phyloP scores from a whole-genome alignment of 1,284 basidiomycete species.

The Ganoderma boninense region DNA sequence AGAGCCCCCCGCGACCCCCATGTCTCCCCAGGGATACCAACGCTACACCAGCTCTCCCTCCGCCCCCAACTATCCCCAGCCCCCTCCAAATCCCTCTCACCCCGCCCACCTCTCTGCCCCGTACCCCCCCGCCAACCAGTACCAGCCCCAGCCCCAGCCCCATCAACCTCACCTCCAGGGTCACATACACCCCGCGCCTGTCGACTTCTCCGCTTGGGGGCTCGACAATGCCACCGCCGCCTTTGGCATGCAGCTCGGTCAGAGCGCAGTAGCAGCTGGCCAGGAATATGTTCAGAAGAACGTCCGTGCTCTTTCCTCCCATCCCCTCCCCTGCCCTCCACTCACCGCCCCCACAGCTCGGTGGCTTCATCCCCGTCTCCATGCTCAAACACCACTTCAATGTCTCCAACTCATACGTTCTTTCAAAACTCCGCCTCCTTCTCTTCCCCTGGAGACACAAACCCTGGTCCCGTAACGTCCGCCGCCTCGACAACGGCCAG shows the following conservation, averaged over 20 bases:
- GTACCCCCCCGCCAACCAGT: slow-evolving; percentile 37
- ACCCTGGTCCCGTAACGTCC: slow-evolving; percentile 78
- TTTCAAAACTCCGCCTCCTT: slow-evolving; percentile 90
- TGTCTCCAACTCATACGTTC: slow-evolving; percentile 96
- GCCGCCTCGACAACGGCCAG: slow-evolving; percentile 70
- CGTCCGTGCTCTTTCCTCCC: slow-evolving; percentile 54
- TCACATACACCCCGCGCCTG: slow-evolving; percentile 37
- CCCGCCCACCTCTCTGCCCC: slow-evolving; percentile 38
- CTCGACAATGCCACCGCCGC: slow-evolving; percentile 95
- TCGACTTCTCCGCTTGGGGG: slow-evolving; percentile 78
- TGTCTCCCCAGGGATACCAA: slow-evolving; percentile 79
- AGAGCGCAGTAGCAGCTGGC: slow-evolving; percentile 91
- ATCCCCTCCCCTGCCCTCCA: not conserved
- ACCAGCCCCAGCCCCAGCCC: slow-evolving; percentile 39
- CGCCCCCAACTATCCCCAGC: slow-evolving; percentile 47
- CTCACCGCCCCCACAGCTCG: slow-evolving; percentile 62
- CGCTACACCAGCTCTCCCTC: slow-evolving; percentile 73
- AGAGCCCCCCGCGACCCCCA: slow-evolving; percentile 85
- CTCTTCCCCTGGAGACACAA: slow-evolving; percentile 96
- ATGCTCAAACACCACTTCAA: slow-evolving; percentile 95
- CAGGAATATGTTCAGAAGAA: slow-evolving; percentile 97
- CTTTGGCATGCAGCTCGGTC: slow-evolving; percentile 96
- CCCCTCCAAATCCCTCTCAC: slow-evolving; percentile 39
- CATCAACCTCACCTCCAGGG: slow-evolving; percentile 42
- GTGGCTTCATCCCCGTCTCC: slow-evolving; percentile 78